Conservation (phyloP, 75 land plant genomes). For the Larix kaempferi region DNA sequence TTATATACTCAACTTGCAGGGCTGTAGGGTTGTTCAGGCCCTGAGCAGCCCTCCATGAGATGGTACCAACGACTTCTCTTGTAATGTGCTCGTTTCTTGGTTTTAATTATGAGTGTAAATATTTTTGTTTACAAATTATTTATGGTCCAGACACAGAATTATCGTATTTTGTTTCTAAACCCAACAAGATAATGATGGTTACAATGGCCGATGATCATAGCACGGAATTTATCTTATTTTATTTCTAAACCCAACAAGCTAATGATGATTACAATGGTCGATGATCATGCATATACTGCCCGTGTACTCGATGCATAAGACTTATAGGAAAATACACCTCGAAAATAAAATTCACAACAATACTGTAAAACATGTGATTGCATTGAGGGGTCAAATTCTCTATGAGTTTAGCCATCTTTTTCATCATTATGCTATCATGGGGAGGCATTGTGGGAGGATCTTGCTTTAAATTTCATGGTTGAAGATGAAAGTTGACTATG, state of each 20-base stretch:
- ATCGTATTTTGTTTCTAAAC: neutral
- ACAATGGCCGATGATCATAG: too few relatives aligned
- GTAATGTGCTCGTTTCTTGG: neutral
- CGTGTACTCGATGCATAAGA: neutral
- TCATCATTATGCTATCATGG: neutral
- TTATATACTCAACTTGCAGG: neutral
- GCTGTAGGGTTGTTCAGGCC: neutral
- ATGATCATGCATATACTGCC: neutral
- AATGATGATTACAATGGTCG: too few relatives aligned
- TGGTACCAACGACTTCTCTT: conserved; percentile 2
- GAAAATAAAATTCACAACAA: too few relatives aligned
- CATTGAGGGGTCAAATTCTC: conserved; percentile 14
- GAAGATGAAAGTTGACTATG: neutral
- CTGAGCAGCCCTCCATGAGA: neutral
- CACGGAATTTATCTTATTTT: neutral
- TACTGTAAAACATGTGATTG: too few relatives aligned
- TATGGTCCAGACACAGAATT: neutral
- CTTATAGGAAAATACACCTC: neutral
- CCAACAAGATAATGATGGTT: too few relatives aligned
- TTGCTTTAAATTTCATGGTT: too few relatives aligned
- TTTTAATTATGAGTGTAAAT: neutral
- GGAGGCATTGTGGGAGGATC: too few relatives aligned
- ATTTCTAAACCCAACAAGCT: too few relatives aligned
- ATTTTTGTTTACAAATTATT: neutral
- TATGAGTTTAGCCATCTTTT: conserved; percentile 18